Base-by-base conservation (phyloP, 2,329 filamentous ascomycete species). In the Fusarium brevicatenulatum region DNA sequence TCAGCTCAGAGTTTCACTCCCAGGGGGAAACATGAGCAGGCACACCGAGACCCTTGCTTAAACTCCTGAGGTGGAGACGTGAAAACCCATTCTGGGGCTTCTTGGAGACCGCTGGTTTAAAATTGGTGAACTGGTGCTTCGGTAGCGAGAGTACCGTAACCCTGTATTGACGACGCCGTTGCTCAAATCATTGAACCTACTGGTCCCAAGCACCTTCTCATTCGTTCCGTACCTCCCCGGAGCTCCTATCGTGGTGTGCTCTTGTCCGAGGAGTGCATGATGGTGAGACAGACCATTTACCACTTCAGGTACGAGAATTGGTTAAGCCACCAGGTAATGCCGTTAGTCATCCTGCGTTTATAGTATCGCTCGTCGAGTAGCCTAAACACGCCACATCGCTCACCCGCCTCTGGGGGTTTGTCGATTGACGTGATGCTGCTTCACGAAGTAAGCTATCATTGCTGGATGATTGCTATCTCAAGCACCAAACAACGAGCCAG, bases 291-390 rank as follows among this genome's bases (percentile, higher is more conserved):
- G n/a, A 42, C 19, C 19, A 49, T 60, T 40, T 47, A 32, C 53
- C 39, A n/a, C 23, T 13, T 4, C 16, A 55, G 37, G 37, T 56
- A 42, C 49, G 47, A 55, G 19, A 66, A 66, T 18, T 55, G 23
- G n/a, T 42, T 61, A 30, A 52, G 42, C 15, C 49, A 25, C 57
- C 57, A 59, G 34, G 23, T 25, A 42, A 71, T 65, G 58, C 30
- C 46, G 53, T 73, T 61, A 71, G 66, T 69, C 55, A 74, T 50
- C 37, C 43, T 52, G 40, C 32, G 42, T 21, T 52, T 21, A 53
- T 40, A 63, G 32, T 36, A 21, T 34, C 32, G 28, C 43, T 61
- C 28, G 52, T 36, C 9, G 34, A 40, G n/a, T 44, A 21, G 34
- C 52, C 39, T 32, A 47, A 47, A 49, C 54, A 60, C 46, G 50